Evolutionary conservation across 352 stramenopile genomes (phyloP), one percentile per base, ranked within the genome.

Genomic region (Pythium vanterpoolii): DNA sequence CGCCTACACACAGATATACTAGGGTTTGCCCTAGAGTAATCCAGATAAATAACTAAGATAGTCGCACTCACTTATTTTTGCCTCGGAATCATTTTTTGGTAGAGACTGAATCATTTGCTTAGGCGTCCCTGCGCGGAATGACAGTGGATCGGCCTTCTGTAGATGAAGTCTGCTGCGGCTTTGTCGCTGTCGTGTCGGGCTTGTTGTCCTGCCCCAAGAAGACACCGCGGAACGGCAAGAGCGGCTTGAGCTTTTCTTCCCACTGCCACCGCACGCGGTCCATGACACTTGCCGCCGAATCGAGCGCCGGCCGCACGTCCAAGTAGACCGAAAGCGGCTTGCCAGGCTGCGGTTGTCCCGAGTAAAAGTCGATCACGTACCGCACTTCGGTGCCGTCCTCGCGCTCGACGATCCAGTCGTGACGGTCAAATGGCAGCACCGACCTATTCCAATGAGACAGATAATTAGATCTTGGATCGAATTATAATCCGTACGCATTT

Each of bases 281-380:
- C 26, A 96, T 53, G n/a, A 83, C 44, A 52, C 77, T 77, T 45
- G 88, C 77, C 26, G 95, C 64, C 43, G 80, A 94, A 82, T 99
- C 97, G 6, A 98, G 68, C 1, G 97, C 97, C 9, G 97, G 97
- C 43, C 97, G 83, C 19, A 99, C 97, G 73, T 99, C 97, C 45
- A 99, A 75, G 55, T 98, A 90, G 44, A 99, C 93, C 18, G 83
- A 97, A 26, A 98, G 83, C 31, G 80, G 83, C 26, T 77, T 80
- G 8, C 83, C 77, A 11, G 83, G 79, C 63, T 73, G 67, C 5
- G 56, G 79, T 78, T 98, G 93, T 51, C 97, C 95, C 28, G 97
- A 90, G 74, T 99, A 99, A 71, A 99, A 99, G 77, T 99, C 97
- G 78, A 99, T 99, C 38, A 99, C 87, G 72, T 99, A 99, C 30